Base-by-base conservation (phyloP, 192 early-diverging fungal genomes). In the Cladochytrium replicatum region DNA sequence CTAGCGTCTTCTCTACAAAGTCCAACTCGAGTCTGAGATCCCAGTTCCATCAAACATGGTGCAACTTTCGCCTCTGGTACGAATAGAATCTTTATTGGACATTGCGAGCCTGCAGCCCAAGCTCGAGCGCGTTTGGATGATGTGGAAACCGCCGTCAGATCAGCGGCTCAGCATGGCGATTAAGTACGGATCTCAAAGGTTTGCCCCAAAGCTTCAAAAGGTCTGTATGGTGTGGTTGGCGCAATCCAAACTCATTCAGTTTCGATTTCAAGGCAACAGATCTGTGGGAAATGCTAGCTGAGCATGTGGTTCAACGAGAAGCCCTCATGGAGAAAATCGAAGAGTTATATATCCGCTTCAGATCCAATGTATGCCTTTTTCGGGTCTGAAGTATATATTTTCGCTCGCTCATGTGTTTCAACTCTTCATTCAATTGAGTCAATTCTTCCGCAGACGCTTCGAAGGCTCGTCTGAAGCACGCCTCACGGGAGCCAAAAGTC, bases 161-260 rank as follows among this genome's bases (percentile, higher is more conserved):
- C 71, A 78, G 42, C 75, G 75, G 50, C 50, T 78, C 13, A 72
- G 75, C 43, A 78, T 78, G 75, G 75, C 72, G 4, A 72, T 78
- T 32, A 78, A 78, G 43, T 78, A 78, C 48, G 70, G 74, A 6
- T 50, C 52, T 9, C 61, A 60, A 48, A 60, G 60, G 46, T 76
- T 63, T 60, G 53, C 56, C 21, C 44, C 41, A 0, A 67, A 72
- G 39, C 47, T 76, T 1, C 53, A 69, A 32, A 61, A 49, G 51
- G 74, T 70, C n/a, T n/a, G n/a, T 45, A 37, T 29, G 27, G 13
- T 8, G 9, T 56, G 52, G 21, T 41, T 43, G 27, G 15, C 23
- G 22, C 60, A 13, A 21, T 21, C 52, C 44, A 2, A 15, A n/a
- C 30, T 5, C 31, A 27, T 6, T 15, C 21, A 7, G 50, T 6